Evolutionary conservation across 2,329 filamentous ascomycete species (phyloP).

Genomic region (Diplocarpon mali): DNA sequence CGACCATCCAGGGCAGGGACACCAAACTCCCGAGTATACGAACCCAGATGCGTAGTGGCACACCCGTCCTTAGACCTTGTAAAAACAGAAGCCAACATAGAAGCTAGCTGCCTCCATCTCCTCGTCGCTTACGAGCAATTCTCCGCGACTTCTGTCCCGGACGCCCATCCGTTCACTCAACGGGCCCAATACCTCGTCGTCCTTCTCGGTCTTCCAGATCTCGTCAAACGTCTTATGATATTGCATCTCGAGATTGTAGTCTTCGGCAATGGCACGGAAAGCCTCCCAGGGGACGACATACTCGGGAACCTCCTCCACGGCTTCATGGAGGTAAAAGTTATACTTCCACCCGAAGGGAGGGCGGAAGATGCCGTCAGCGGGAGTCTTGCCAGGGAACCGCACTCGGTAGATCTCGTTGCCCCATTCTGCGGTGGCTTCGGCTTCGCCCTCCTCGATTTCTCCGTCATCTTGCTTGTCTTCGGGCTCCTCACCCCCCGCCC

Average conservation of each 20-base stretch:
- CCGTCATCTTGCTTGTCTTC: slow-evolving; percentile 28
- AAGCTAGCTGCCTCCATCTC: slow-evolving; percentile 90
- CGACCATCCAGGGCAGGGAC: no score
- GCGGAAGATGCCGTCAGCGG: slow-evolving; percentile 79
- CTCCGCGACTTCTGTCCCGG: slow-evolving; percentile 53
- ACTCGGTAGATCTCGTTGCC: slow-evolving; percentile 91
- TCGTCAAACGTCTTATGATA: slow-evolving; percentile 87
- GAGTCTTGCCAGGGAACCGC: slow-evolving; percentile 72
- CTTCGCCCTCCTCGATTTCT: slow-evolving; percentile 48
- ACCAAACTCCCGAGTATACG: no score
- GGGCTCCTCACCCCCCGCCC: slow-evolving; percentile 28
- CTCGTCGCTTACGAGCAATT: slow-evolving; percentile 62
- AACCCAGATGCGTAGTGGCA: no score
- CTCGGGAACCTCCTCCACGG: slow-evolving; percentile 90
- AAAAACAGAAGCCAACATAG: slow-evolving; percentile 93
- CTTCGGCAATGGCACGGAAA: slow-evolving; percentile 87
- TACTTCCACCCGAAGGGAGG: slow-evolving; percentile 98
- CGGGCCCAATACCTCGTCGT: slow-evolving; percentile 68
- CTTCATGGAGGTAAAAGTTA: slow-evolving; percentile 90
- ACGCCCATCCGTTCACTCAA: slow-evolving; percentile 96
- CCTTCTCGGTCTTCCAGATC: slow-evolving; percentile 85
- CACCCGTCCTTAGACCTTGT: slow-evolving; percentile 57
- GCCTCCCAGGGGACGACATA: slow-evolving; percentile 98
- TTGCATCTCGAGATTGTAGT: slow-evolving; percentile 91
- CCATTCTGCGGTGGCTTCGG: slow-evolving; percentile 63